A percentile compares a stretch with the other conserved stretches of the same genome.
phyloP scores from a whole-genome alignment of 202 grass and related monocot species.

The Bolboschoenoplectus hybrid region DNA sequence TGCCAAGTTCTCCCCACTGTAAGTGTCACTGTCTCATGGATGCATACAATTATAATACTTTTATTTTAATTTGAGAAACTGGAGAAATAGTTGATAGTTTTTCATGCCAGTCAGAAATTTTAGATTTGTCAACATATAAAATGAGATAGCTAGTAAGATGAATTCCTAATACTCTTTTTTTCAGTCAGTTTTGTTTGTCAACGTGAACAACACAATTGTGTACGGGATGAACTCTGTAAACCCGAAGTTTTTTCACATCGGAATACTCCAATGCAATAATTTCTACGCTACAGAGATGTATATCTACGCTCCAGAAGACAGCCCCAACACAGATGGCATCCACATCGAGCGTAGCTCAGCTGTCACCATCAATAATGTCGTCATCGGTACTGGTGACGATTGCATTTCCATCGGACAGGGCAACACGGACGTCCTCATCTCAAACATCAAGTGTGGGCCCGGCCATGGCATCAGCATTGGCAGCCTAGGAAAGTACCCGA shows the following conservation, averaged over 20 bases:
- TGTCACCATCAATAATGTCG: constrained; percentile 41
- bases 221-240: constrained; percentile 56
- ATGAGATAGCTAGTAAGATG: neutral
- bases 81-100: neutral
- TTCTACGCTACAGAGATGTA: constrained; percentile 36
- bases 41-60: neutral
- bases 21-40: neutral
- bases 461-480: constrained; percentile 78
- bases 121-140: neutral
- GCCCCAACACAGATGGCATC: constrained; percentile 80
- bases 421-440: constrained; percentile 44
- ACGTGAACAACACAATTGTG: constrained; percentile 48
- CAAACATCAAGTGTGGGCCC: constrained; percentile 55
- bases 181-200: constrained; percentile 59
- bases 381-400: constrained; percentile 61
- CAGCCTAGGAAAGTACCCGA: constrained; percentile 56
- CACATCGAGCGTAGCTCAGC: constrained; percentile 62
- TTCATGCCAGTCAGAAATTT: neutral
- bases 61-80: neutral
- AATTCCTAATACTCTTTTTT: neutral
- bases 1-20: constrained; percentile 78
- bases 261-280: constrained; percentile 39
- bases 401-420: constrained; percentile 72
- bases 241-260: constrained; percentile 82
- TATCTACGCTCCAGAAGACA: constrained; percentile 43